Conservation (phyloP, 495 filamentous ascomycete species). For the Talaromyces liani region DNA sequence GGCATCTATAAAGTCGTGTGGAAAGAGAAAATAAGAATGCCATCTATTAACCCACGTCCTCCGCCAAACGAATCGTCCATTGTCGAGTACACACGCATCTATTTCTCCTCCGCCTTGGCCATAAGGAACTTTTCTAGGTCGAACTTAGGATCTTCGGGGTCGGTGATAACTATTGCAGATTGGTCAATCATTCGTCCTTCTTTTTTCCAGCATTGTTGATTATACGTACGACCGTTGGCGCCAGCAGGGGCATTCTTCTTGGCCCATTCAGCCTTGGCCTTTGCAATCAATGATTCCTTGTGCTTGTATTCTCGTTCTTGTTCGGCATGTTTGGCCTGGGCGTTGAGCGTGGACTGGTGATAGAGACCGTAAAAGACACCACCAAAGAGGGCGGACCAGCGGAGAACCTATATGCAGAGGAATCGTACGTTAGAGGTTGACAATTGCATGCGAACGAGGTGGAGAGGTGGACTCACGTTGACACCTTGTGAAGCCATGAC, state of each 20-base stretch:
- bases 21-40: background rate
- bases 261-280: conserved; percentile 85
- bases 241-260: conserved; percentile 59
- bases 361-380: conserved; percentile 89
- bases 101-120: conserved; percentile 52
- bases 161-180: conserved; percentile 59
- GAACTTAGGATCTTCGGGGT: conserved; percentile 78
- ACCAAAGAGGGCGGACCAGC: conserved; percentile 80
- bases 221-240: conserved; percentile 52
- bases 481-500: conserved; percentile 44
- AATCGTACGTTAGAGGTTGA: conserved; percentile 6
- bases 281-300: conserved; percentile 77
- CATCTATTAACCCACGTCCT: conserved; percentile 8
- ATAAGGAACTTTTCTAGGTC: conserved; percentile 81
- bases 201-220: background rate
- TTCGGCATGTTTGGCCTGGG: conserved; percentile 55
- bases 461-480: conserved; percentile 34
- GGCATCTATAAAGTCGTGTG: background rate
- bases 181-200: background rate
- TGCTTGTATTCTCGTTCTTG: conserved; percentile 74
- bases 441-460: background rate
- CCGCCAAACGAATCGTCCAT: background rate
- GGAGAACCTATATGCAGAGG: conserved; percentile 64
- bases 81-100: conserved; percentile 19
- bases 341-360: conserved; percentile 71